phyloP scores from a whole-genome alignment of 331 rosid species.

The Phaseolus coccineus region DNA sequence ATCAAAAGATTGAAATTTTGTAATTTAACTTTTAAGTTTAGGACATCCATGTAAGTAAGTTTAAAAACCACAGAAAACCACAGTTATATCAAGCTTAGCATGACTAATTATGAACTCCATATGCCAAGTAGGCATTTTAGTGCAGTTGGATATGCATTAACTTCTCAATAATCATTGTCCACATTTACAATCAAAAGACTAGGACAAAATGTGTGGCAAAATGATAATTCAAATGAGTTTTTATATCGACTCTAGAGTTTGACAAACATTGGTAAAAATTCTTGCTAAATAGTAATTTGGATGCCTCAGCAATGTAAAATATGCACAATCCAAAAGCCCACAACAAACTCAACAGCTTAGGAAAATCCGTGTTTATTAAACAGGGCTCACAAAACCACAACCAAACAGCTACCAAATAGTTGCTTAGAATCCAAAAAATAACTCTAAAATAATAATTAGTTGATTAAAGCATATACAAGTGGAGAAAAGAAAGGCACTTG shows the following conservation, averaged over 20 bases:
- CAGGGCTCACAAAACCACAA: conserved; percentile 6
- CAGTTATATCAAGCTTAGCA: conserved; percentile 29
- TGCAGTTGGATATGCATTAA: conserved; percentile 14
- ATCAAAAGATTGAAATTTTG: conserved; percentile 39
- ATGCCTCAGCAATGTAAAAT: background rate
- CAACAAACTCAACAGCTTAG: background rate
- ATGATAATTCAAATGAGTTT: background rate
- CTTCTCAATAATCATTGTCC: conserved; percentile 14
- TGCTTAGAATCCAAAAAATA: conserved; percentile 12
- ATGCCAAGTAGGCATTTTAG: conserved; percentile 23
- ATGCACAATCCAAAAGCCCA: conserved; percentile 16
- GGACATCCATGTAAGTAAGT: conserved; percentile 31
- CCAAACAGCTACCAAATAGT: conserved; percentile 24
- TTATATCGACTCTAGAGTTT: background rate
- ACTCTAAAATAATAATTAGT: conserved; percentile 1
- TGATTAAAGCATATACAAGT: background rate
- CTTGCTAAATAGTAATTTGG: background rate
- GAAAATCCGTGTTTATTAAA: background rate
- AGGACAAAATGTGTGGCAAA: background rate
- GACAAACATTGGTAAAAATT: background rate
- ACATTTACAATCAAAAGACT: conserved; percentile 1
- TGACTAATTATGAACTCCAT: conserved; percentile 33
- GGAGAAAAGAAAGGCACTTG: background rate
- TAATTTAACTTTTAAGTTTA: conserved; percentile 22
- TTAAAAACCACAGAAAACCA: conserved; percentile 37